A percentile compares a stretch with the other conserved stretches of the same genome.
Conservation (phyloP, 1,284 basidiomycete genomes). For the Vanrija pseudolonga region DNA sequence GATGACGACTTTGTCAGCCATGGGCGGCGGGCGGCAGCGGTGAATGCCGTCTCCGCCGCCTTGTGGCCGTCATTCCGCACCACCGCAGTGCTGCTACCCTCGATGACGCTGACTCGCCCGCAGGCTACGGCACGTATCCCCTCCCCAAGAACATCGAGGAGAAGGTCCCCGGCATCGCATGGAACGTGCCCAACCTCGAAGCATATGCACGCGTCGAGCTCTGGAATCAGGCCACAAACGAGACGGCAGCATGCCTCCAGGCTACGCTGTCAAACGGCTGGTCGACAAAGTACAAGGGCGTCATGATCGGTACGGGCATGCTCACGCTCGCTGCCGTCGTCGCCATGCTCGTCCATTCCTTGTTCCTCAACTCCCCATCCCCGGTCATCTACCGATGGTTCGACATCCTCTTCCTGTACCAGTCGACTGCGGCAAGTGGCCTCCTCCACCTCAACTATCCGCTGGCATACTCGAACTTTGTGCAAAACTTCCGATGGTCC, state of each 20-base stretch:
- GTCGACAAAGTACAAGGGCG: constrained; percentile 69
- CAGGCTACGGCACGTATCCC: constrained; percentile 64
- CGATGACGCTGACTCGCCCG: background rate
- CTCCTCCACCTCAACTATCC: constrained; percentile 86
- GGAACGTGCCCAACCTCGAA: constrained; percentile 84
- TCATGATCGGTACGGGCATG: constrained; percentile 71
- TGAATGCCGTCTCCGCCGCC: background rate
- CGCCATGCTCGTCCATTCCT: constrained; percentile 65
- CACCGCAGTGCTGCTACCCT: too few species aligned
- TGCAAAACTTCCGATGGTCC: constrained; percentile 85
- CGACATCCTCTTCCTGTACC: constrained; percentile 76
- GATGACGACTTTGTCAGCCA: too few species aligned
- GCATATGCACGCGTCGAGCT: constrained; percentile 80
- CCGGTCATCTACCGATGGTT: constrained; percentile 61
- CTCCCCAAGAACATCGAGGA: constrained; percentile 58
- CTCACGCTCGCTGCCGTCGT: constrained; percentile 66
- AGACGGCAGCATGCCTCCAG: constrained; percentile 82
- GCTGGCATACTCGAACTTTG: constrained; percentile 70
- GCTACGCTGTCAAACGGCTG: constrained; percentile 87
- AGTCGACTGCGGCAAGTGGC: constrained; percentile 70
- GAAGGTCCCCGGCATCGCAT: constrained; percentile 74
- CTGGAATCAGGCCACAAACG: constrained; percentile 62
- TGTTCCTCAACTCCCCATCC: constrained; percentile 46
- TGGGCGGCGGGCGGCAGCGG: too few species aligned
- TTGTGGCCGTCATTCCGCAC: background rate